A percentile compares a stretch with the other conserved stretches of the same genome.
Conservation (phyloP, 2,329 filamentous ascomycete genomes). For the Fulvia fulva region DNA sequence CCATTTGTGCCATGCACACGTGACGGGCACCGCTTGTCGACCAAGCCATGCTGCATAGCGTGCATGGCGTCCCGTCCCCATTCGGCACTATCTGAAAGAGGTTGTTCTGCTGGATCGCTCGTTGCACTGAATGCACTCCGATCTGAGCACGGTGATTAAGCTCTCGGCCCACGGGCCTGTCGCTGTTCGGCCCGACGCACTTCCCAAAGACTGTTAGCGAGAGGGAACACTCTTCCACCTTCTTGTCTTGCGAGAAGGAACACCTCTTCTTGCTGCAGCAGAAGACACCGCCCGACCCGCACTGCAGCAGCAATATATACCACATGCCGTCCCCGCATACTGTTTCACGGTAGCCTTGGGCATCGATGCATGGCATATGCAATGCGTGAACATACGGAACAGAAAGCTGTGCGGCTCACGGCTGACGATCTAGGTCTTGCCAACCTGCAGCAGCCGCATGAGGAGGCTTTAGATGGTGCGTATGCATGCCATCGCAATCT, state of each 20-base stretch:
- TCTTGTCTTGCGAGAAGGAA: not conserved
- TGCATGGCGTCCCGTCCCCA: not conserved
- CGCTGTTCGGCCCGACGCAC: not conserved
- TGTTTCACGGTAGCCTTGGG: not conserved
- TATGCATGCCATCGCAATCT: conserved; percentile 3
- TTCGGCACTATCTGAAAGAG: not conserved
- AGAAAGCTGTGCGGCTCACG: conserved; percentile 6
- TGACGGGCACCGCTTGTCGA: not conserved
- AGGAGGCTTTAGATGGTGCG: conserved; percentile 32
- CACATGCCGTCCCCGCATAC: not conserved
- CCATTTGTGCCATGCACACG: not conserved
- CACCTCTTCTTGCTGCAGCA: conserved; percentile 1
- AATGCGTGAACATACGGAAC: not conserved
- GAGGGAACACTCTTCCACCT: too few relatives aligned
- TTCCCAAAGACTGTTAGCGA: not conserved
- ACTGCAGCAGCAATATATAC: not conserved
- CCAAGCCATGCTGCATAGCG: not conserved
- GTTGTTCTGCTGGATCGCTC: not conserved
- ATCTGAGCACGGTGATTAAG: not conserved
- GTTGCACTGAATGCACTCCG: too few relatives aligned
- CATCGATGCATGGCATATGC: not conserved
- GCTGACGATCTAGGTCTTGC: conserved; percentile 12
- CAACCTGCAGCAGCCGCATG: conserved; percentile 18
- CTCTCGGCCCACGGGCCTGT: not conserved
- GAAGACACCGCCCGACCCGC: not conserved